Conservation (phyloP, 768 basidiomycete genomes). For the Floccularia luteovirens region DNA sequence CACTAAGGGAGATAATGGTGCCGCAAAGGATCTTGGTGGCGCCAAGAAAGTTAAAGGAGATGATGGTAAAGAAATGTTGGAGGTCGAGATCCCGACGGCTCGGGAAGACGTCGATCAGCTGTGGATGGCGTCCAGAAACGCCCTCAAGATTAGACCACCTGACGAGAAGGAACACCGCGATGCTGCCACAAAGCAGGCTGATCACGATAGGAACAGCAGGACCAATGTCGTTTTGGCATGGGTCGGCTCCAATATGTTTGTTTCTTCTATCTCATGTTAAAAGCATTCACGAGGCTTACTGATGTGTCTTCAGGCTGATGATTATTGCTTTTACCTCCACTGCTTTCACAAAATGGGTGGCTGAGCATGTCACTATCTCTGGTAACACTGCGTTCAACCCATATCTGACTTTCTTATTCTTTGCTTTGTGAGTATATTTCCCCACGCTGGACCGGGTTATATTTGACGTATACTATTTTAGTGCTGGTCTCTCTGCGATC, state of each 20-base stretch:
- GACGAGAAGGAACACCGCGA: constrained; percentile 77
- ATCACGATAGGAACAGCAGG: constrained; percentile 77
- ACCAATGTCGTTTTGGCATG: constrained; percentile 82
- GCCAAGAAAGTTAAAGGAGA: constrained; percentile 86
- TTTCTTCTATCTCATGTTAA: constrained; percentile 11
- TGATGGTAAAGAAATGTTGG: constrained; percentile 81
- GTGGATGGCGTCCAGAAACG: constrained; percentile 69
- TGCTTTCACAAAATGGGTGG: constrained; percentile 71
- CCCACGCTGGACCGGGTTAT: not conserved
- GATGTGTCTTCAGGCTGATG: constrained; percentile 41
- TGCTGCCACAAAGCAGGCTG: constrained; percentile 83
- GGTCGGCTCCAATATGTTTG: constrained; percentile 81
- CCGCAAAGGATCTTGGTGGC: constrained; percentile 81
- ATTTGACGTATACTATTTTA: constrained; percentile 14
- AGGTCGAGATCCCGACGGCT: constrained; percentile 76
- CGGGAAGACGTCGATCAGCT: constrained; percentile 85
- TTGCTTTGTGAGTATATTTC: constrained; percentile 29
- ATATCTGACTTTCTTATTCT: constrained; percentile 83
- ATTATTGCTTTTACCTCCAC: constrained; percentile 70
- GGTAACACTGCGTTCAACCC: constrained; percentile 70
- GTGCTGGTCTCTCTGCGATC: constrained; percentile 73
- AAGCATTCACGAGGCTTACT: not conserved
- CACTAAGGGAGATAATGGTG: constrained; percentile 87
- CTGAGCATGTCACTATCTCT: constrained; percentile 40
- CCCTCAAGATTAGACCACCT: constrained; percentile 62